Evolutionary conservation across 805 yeast species (phyloP).

Genomic region (Wickerhamomyces sydowiorum): DNA sequence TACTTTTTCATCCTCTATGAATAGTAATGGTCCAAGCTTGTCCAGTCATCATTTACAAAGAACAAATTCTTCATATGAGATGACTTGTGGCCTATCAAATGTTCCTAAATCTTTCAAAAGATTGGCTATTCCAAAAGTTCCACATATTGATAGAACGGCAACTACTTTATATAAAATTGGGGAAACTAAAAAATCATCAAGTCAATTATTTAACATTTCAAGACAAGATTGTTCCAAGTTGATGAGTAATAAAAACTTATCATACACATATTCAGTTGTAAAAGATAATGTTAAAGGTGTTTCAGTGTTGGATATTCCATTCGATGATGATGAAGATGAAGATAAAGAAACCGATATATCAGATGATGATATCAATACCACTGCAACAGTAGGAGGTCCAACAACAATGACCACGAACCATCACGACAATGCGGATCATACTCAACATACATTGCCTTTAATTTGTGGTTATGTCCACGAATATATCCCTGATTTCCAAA

Average conservation of each 20-base stretch:
- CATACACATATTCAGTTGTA: constrained; percentile 4
- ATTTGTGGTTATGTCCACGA: constrained; percentile 21
- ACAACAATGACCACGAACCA: neutral
- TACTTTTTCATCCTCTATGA: constrained; percentile 3
- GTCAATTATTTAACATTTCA: constrained; percentile 3
- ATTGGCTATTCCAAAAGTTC: constrained; percentile 19
- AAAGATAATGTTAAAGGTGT: constrained; percentile 21
- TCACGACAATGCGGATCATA: neutral
- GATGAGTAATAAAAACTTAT: constrained; percentile 8
- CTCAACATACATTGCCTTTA: constrained; percentile 20
- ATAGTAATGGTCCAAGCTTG: neutral
- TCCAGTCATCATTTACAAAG: constrained; percentile 1
- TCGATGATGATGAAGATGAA: constrained; percentile 5
- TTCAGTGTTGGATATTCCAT: constrained; percentile 22
- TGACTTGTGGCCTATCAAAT: constrained; percentile 11
- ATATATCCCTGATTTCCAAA: constrained; percentile 26
- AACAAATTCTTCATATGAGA: constrained; percentile 2
- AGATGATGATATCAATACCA: constrained; percentile 8
- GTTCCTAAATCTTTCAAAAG: constrained; percentile 23
- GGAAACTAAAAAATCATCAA: constrained; percentile 7
- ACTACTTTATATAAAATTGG: constrained; percentile 10
- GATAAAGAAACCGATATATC: constrained; percentile 11
- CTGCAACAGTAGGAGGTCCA: neutral
- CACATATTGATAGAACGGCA: constrained; percentile 21
- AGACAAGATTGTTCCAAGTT: constrained; percentile 8